These are phyloP conservation scores for Solidago caesia DNA, from an alignment of 129 eudicot species.

Conservation along the genomic window DNA sequence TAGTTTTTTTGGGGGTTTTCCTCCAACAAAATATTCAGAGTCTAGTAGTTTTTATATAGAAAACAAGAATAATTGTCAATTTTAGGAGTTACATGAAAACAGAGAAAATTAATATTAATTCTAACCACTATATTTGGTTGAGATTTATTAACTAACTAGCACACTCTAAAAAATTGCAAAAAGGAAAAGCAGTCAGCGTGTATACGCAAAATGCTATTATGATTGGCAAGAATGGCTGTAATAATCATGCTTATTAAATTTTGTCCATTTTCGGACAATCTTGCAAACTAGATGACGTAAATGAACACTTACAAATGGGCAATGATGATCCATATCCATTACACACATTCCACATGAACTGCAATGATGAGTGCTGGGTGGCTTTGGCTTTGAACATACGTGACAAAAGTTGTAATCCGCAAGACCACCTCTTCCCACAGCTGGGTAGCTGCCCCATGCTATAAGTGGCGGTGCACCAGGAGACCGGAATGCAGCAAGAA, in stretches of 20 bases:
- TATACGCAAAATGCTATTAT: neutral
- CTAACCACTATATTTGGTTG: no score
- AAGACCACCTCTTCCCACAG: constrained; percentile 77
- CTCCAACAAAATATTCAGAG: neutral
- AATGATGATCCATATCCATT: constrained; percentile 98
- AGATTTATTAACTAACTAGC: no score
- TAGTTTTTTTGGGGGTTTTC: neutral
- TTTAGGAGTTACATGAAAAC: neutral
- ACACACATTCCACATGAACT: constrained; percentile 88
- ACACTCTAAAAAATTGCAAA: neutral
- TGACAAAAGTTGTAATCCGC: constrained; percentile 67
- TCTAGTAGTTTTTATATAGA: neutral
- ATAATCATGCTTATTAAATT: neutral
- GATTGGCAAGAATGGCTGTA: neutral
- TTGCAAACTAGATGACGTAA: neutral
- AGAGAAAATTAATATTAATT: no score
- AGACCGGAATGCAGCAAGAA: constrained; percentile 65
- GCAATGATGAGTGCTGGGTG: constrained; percentile 87
- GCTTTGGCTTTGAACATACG: constrained; percentile 78
- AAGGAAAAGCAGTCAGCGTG: neutral
- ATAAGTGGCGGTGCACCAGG: constrained; percentile 77
- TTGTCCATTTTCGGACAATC: neutral
- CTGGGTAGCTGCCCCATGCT: constrained; percentile 87
- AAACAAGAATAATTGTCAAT: neutral
- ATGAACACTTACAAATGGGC: constrained; percentile 84